Evolutionary conservation across 2,329 filamentous ascomycete species (phyloP).

Genomic region (Diaporthe ilicicola): DNA sequence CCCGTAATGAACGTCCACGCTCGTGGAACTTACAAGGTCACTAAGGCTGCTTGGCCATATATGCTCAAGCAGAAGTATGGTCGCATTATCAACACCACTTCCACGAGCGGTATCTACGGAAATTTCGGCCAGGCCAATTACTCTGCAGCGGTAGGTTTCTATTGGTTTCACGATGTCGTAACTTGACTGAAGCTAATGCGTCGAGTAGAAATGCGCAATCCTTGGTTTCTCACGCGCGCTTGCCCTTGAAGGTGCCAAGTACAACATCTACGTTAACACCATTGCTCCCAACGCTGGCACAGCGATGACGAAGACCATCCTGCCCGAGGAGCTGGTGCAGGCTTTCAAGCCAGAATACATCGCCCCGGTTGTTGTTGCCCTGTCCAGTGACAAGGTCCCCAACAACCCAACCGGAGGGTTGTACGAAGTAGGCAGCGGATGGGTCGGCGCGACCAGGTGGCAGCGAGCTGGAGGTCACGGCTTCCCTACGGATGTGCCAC

Average conservation of each 20-base stretch:
- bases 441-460: slow-evolving; percentile 93
- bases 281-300: slow-evolving; percentile 98
- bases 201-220: slow-evolving; percentile 80
- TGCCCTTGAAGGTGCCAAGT: slow-evolving; percentile 91
- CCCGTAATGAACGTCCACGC: slow-evolving; percentile 92
- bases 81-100: slow-evolving; percentile 95
- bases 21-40: slow-evolving; percentile 93
- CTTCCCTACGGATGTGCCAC: slow-evolving; percentile 85
- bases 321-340: slow-evolving; percentile 97
- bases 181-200: slow-evolving; percentile 41
- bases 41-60: slow-evolving; percentile 97
- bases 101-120: slow-evolving; percentile 96
- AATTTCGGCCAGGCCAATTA: slow-evolving; percentile 99
- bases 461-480: slow-evolving; percentile 88
- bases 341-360: slow-evolving; percentile 99
- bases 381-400: slow-evolving; percentile 86
- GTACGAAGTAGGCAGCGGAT: slow-evolving; percentile 95
- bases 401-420: slow-evolving; percentile 84
- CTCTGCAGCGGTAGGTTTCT: slow-evolving; percentile 76
- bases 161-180: not conserved
- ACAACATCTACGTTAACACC: slow-evolving; percentile 98
- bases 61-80: slow-evolving; percentile 99
- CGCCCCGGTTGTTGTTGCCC: slow-evolving; percentile 87
- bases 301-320: slow-evolving; percentile 89
- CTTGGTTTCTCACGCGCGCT: slow-evolving; percentile 94